Conservation (phyloP, 176 grass and related monocot genomes). For the Thalia dealbata region DNA sequence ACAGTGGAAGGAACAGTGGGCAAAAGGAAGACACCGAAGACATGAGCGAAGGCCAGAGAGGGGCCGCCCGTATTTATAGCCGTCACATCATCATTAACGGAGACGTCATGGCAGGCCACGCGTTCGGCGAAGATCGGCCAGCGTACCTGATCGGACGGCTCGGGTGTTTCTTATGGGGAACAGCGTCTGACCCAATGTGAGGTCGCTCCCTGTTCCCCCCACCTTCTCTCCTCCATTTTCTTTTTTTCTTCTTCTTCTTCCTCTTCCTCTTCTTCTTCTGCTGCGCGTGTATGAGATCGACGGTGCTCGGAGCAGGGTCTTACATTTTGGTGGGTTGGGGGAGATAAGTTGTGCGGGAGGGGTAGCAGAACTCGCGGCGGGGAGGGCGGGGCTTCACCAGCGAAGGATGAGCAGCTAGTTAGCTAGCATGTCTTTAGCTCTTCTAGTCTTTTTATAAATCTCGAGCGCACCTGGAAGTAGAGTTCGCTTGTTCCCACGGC, state of each 20-base stretch:
- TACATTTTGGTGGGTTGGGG: background rate
- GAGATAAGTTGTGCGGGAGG: background rate
- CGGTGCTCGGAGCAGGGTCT: too few species aligned
- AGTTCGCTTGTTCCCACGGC: conserved; percentile 13
- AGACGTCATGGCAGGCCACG: conserved; percentile 36
- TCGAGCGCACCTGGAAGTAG: background rate
- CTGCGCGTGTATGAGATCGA: background rate
- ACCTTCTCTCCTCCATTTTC: background rate
- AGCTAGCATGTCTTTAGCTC: too few species aligned
- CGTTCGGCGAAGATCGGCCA: background rate
- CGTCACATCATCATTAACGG: conserved; percentile 34
- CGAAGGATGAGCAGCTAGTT: too few species aligned
- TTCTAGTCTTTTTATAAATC: background rate
- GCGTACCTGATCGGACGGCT: background rate
- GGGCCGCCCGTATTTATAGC: conserved; percentile 44
- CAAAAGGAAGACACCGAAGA: conserved; percentile 2
- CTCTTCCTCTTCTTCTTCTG: too few species aligned
- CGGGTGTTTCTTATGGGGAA: background rate
- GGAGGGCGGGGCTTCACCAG: background rate
- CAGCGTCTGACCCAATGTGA: background rate
- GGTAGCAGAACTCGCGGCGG: background rate
- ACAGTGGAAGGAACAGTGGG: background rate
- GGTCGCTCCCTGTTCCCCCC: background rate
- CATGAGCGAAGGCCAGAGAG: too few species aligned
- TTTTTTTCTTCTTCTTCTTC: too few species aligned